Evolutionary conservation across 2,329 filamentous ascomycete species (phyloP).

Genomic region (Alternaria ventricosa): DNA sequence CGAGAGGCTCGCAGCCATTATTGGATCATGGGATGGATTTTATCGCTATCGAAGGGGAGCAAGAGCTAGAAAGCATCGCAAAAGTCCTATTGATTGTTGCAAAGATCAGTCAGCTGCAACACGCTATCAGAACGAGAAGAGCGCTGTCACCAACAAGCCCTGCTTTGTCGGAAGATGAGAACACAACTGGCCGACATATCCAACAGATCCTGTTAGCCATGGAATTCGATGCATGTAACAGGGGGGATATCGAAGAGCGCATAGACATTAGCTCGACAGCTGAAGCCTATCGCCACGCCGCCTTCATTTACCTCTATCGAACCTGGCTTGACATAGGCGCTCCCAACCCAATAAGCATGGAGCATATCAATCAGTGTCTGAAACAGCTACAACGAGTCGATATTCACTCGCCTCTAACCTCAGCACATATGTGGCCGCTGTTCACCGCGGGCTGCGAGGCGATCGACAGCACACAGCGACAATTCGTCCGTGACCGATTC

Average conservation of each 20-base stretch:
- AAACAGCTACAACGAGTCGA: slow-evolving; percentile 21
- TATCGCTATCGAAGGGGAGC: slow-evolving; percentile 30
- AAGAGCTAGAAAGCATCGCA: slow-evolving; percentile 33
- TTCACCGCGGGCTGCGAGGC: slow-evolving; percentile 42
- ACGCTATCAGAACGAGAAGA: slow-evolving; percentile 24
- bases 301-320: slow-evolving; percentile 44
- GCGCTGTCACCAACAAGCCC: background rate
- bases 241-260: background rate
- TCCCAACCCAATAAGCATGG: slow-evolving; percentile 37
- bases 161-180: slow-evolving; percentile 25
- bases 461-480: slow-evolving; percentile 24
- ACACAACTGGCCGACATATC: slow-evolving; percentile 23
- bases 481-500: slow-evolving; percentile 36
- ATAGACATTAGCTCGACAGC: slow-evolving; percentile 32
- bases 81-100: slow-evolving; percentile 34
- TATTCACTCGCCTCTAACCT: slow-evolving; percentile 30
- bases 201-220: slow-evolving; percentile 27
- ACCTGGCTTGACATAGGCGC: slow-evolving; percentile 42
- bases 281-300: slow-evolving; percentile 40
- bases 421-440: slow-evolving; percentile 42
- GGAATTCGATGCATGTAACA: slow-evolving; percentile 17
- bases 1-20: slow-evolving; percentile 33
- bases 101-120: slow-evolving; percentile 34
- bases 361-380: slow-evolving; percentile 37
- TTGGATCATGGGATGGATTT: slow-evolving; percentile 29